Conservation (phyloP, 2,329 filamentous ascomycete genomes). For the Sporothrix pseudoabietina region DNA sequence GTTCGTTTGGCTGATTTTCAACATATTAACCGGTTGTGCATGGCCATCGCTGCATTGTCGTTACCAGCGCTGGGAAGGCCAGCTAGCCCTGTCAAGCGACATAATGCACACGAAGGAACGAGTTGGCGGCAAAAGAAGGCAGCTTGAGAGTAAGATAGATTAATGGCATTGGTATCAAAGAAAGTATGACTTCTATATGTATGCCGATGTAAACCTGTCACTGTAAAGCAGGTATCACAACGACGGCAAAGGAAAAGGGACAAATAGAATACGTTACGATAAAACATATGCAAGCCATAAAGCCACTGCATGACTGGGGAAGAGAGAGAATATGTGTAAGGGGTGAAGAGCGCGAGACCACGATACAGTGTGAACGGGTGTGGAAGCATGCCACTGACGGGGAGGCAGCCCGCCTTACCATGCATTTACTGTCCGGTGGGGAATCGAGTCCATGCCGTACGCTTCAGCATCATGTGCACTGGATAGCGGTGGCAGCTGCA, state of each 20-base stretch:
- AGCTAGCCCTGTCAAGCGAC: too few species aligned
- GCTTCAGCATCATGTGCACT: background rate
- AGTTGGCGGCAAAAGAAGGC: background rate
- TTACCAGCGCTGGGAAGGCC: background rate
- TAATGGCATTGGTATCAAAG: background rate
- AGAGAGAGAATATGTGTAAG: background rate
- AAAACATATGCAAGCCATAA: background rate
- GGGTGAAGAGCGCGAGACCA: background rate
- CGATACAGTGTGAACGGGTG: background rate
- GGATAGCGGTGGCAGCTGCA: background rate
- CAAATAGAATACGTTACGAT: background rate
- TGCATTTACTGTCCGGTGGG: background rate
- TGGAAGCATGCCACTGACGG: background rate
- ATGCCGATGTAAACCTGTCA: background rate
- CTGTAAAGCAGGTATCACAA: background rate
- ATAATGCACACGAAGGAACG: too few species aligned
- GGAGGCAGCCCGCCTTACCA: background rate
- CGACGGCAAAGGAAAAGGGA: background rate
- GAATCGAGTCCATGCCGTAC: conserved; percentile 16
- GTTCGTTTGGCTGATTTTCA: too few species aligned
- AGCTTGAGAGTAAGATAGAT: background rate
- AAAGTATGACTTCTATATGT: background rate
- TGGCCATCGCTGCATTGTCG: too few species aligned
- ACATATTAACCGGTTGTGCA: too few species aligned
- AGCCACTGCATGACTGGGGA: background rate